phyloP scores from a whole-genome alignment of 2,329 filamentous ascomycete species.

The Drechslera avenae region DNA sequence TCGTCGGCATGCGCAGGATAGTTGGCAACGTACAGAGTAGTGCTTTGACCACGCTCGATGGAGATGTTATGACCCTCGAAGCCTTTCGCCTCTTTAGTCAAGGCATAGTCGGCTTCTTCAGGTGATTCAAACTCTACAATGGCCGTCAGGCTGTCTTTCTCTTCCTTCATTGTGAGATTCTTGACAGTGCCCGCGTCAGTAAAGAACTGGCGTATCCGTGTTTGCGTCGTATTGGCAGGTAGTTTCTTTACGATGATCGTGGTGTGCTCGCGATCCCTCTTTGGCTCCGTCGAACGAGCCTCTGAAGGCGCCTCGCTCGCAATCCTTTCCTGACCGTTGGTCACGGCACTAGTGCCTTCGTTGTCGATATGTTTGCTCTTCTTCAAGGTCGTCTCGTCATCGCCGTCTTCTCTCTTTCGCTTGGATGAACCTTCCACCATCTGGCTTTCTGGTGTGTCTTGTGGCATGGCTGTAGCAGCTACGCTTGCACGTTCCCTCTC shows the following conservation, averaged over 20 bases:
- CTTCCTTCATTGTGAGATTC: slow-evolving; percentile 70
- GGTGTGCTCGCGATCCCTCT: slow-evolving; percentile 88
- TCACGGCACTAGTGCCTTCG: slow-evolving; percentile 12
- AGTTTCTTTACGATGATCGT: slow-evolving; percentile 82
- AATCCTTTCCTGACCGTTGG: slow-evolving; percentile 24
- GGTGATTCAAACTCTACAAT: slow-evolving; percentile 82
- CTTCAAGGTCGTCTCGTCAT: slow-evolving; percentile 65
- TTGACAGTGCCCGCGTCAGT: slow-evolving; percentile 86
- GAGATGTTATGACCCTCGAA: slow-evolving; percentile 74
- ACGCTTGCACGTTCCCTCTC: slow-evolving; percentile 63
- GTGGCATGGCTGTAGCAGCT: slow-evolving; percentile 53
- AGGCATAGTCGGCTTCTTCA: slow-evolving; percentile 80
- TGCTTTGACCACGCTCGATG: slow-evolving; percentile 74
- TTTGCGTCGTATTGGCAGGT: slow-evolving; percentile 70
- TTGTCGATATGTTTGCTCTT: slow-evolving; percentile 61
- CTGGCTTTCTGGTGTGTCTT: slow-evolving; percentile 24
- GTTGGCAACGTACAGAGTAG: slow-evolving; percentile 89
- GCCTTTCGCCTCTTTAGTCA: slow-evolving; percentile 79
- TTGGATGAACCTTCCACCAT: slow-evolving; percentile 62
- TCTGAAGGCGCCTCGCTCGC: slow-evolving; percentile 46
- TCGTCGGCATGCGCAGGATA: slow-evolving; percentile 81
- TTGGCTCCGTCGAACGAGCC: slow-evolving; percentile 51
- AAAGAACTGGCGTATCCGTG: slow-evolving; percentile 85
- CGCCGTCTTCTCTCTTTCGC: slow-evolving; percentile 70
- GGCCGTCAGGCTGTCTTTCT: slow-evolving; percentile 68